phyloP scores from a whole-genome alignment of 805 yeast species.

The Groenewaldozyma salmanticensis region DNA sequence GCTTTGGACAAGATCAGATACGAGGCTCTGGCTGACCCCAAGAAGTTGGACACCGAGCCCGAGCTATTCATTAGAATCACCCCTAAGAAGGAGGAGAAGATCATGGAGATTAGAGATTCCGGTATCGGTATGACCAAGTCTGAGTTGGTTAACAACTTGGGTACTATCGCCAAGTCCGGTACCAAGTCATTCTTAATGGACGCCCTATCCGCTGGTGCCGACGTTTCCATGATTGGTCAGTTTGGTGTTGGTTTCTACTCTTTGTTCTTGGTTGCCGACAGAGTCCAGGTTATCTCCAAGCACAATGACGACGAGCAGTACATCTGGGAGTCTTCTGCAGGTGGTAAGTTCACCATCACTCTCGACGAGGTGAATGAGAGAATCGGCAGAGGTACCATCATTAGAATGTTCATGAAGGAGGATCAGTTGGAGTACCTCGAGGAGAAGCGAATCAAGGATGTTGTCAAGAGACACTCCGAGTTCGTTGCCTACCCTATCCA shows the following conservation, averaged over 20 bases:
- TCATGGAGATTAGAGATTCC: slow-evolving; percentile 94
- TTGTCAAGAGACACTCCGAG: slow-evolving; percentile 98
- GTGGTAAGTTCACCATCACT: slow-evolving; percentile 97
- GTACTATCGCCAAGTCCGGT: slow-evolving; percentile 99
- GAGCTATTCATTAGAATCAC: slow-evolving; percentile 95
- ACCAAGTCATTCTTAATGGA: slow-evolving; percentile 96
- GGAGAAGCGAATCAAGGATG: slow-evolving; percentile 99
- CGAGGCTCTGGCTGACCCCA: slow-evolving; percentile 87
- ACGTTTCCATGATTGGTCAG: slow-evolving; percentile 99
- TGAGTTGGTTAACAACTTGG: slow-evolving; percentile 96
- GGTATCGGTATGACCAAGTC: slow-evolving; percentile 99
- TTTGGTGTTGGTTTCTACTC: slow-evolving; percentile 99
- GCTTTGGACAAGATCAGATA: slow-evolving; percentile 98
- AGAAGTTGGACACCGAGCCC: slow-evolving; percentile 88
- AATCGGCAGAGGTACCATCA: slow-evolving; percentile 88
- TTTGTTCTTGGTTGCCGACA: slow-evolving; percentile 96
- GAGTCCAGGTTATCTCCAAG: slow-evolving; percentile 96
- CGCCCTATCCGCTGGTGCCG: slow-evolving; percentile 99
- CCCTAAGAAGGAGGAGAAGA: slow-evolving; percentile 89
- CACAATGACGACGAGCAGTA: slow-evolving; percentile 99
- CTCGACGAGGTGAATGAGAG: slow-evolving; percentile 80
- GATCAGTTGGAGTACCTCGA: slow-evolving; percentile 98
- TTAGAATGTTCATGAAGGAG: slow-evolving; percentile 95
- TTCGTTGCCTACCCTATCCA: slow-evolving; percentile 99
- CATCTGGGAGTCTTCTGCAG: slow-evolving; percentile 99